Evolutionary conservation across 805 yeast species (phyloP).

Genomic region (Peterozyma toletana): DNA sequence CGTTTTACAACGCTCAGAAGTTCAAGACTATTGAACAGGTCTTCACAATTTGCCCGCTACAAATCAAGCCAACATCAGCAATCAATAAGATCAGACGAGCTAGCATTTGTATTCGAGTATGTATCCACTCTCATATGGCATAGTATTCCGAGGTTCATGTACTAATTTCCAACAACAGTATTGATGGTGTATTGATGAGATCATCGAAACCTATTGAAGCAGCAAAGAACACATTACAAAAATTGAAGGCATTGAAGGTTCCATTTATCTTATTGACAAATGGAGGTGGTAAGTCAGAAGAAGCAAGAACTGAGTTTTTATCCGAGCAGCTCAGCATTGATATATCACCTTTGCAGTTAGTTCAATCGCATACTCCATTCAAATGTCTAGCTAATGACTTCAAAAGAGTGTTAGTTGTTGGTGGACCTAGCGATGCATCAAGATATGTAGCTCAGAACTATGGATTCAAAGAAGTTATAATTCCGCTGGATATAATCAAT

Average conservation of each 20-base stretch:
- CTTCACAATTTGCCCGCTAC: too few relatives aligned
- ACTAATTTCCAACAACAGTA: slow-evolving; percentile 33
- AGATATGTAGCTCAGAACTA: slow-evolving; percentile 66
- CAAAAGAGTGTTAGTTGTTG: slow-evolving; percentile 69
- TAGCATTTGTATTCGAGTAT: slow-evolving; percentile 27
- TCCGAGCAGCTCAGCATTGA: slow-evolving; percentile 35
- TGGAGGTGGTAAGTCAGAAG: slow-evolving; percentile 80
- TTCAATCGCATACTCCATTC: slow-evolving; percentile 88
- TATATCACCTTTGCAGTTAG: slow-evolving; percentile 56
- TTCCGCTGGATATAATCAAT: slow-evolving; percentile 64
- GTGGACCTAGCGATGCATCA: slow-evolving; percentile 70
- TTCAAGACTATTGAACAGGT: too few relatives aligned
- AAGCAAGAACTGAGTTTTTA: slow-evolving; percentile 47
- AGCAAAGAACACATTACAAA: slow-evolving; percentile 54
- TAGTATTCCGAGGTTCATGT: slow-evolving; percentile 1
- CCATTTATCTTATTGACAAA: slow-evolving; percentile 86
- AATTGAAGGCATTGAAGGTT: slow-evolving; percentile 43
- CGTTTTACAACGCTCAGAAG: too few relatives aligned
- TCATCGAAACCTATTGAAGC: slow-evolving; percentile 61
- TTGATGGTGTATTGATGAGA: slow-evolving; percentile 83
- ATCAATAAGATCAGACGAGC: slow-evolving; percentile 7
- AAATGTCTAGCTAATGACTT: slow-evolving; percentile 46
- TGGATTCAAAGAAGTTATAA: slow-evolving; percentile 72
- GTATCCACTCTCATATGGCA: neutral
- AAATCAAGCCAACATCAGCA: too few relatives aligned